These are phyloP conservation scores for Penicillium paxilli DNA, from an alignment of 495 filamentous ascomycete genomes.

Conservation along the genomic window DNA sequence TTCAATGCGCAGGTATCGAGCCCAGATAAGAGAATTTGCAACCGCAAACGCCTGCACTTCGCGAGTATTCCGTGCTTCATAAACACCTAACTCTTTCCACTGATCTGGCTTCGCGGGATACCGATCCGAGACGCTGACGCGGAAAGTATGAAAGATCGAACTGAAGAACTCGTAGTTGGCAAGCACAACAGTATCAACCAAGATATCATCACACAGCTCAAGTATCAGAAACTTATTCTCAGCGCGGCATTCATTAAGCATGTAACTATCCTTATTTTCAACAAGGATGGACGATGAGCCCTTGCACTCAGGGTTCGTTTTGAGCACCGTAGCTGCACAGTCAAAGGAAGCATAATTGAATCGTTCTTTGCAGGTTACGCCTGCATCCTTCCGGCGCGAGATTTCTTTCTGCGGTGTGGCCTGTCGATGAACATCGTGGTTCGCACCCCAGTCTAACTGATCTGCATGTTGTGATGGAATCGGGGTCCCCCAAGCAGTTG, in stretches of 20 bases:
- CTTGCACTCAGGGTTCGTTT: slow-evolving; percentile 81
- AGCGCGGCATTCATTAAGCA: slow-evolving; percentile 87
- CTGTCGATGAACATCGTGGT: slow-evolving; percentile 28
- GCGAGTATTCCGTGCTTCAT: slow-evolving; percentile 85
- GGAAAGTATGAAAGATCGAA: slow-evolving; percentile 88
- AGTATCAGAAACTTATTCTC: slow-evolving; percentile 93
- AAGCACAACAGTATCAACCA: slow-evolving; percentile 92
- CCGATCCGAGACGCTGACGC: slow-evolving; percentile 85
- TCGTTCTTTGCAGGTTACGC: slow-evolving; percentile 90
- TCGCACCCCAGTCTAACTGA: slow-evolving; percentile 16
- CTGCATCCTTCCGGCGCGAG: slow-evolving; percentile 80
- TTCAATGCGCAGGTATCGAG: slow-evolving; percentile 87
- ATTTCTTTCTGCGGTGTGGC: slow-evolving; percentile 42
- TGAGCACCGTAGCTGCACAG: slow-evolving; percentile 89
- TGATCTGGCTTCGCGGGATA: slow-evolving; percentile 91
- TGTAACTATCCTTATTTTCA: slow-evolving; percentile 98
- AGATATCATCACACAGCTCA: slow-evolving; percentile 87
- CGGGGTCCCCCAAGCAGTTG: slow-evolving; percentile 34
- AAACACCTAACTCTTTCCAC: slow-evolving; percentile 87
- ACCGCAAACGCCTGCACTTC: slow-evolving; percentile 93
- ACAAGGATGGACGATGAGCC: slow-evolving; percentile 83
- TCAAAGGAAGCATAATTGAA: slow-evolving; percentile 98
- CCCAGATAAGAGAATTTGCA: slow-evolving; percentile 93
- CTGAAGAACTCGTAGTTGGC: slow-evolving; percentile 99
- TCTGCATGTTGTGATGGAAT: slow-evolving; percentile 35